A percentile compares a stretch with the other conserved stretches of the same genome.
These are phyloP conservation scores for Hyphopichia buzzinii DNA, from an alignment of 1,139 yeast species.

Conservation along the genomic window DNA sequence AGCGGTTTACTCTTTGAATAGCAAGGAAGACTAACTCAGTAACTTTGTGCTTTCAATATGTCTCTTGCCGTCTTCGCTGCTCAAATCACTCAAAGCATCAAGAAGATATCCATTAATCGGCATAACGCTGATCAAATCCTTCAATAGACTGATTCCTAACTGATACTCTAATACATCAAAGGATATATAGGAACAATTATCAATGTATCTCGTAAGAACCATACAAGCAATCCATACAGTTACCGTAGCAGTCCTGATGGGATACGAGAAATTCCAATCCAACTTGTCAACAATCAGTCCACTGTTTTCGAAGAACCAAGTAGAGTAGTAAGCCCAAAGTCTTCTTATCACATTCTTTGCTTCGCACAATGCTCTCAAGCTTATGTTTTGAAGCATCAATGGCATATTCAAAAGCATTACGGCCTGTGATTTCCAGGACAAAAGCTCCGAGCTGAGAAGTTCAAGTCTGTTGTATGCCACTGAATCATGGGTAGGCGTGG, in stretches of 20 bases:
- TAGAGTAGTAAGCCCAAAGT: neutral
- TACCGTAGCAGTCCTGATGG: neutral
- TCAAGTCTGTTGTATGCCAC: neutral
- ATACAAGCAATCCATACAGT: constrained; percentile 2
- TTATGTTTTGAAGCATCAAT: neutral
- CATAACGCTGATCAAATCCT: neutral
- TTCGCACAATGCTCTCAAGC: neutral
- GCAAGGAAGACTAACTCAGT: neutral
- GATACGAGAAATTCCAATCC: constrained; percentile 1
- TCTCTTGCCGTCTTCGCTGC: neutral
- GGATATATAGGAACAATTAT: neutral
- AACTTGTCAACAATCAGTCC: neutral
- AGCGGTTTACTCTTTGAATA: neutral
- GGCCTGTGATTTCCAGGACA: neutral
- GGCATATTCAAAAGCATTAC: neutral
- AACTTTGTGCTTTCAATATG: neutral
- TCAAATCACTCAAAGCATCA: neutral
- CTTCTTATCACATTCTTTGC: neutral
- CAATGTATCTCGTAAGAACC: neutral
- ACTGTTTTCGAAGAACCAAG: neutral
- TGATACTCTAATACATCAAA: neutral
- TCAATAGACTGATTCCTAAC: neutral
- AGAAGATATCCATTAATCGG: neutral
- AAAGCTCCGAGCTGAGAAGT: neutral
- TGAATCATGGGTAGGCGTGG: neutral